Base-by-base conservation (phyloP, 208 protist species). In the Dictyostelium gargantuum region DNA sequence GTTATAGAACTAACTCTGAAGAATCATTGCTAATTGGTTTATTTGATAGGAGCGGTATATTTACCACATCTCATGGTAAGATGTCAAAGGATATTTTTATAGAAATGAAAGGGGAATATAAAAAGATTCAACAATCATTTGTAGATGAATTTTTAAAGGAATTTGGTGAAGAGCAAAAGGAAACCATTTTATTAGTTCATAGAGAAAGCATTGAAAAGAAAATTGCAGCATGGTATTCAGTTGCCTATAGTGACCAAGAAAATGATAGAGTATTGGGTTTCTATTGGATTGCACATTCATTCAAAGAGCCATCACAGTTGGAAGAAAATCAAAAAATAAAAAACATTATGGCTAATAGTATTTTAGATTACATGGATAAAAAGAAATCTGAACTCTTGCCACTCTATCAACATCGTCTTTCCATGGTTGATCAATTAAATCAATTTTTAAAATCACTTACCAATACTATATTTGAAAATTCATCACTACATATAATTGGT, bases 21-120 rank as follows among this genome's bases (percentile, higher is more conserved):
- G 80, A 85, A 15, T 44, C 70, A 23, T 21, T 85, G 9, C n/a
- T 85, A 21, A 35, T 75, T 26, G 61, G 70, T 54, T 85, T 75
- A 29, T 19, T 75, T 42, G 40, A 84, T 35, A 21, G 73, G n/a
- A 72, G 11, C 17, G 26, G 26, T 2, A 40, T 32, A 52, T n/a
- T n/a, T n/a, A n/a, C n/a, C n/a, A 58, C 73, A 79, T 4, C 6
- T 35, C 21, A 5, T 17, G 32, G 6, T 2, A 68, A 17, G 1
- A 11, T 8, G 26, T 68, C 56, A 35, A 44, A 40, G 19, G 32
- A 70, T 70, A 23, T 70, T 6, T 21, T 40, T 3, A 19, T 8
- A 26, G 63, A 70, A 11, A 70, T 70, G n/a, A 70, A 70, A 10
- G 17, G 23, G 21, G 26, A 70, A 8, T 70, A 70, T 6, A 70